A percentile compares a stretch with the other conserved stretches of the same genome.
Evolutionary conservation across 2,329 filamentous ascomycete species (phyloP).

Genomic region (Fusarium illudens): DNA sequence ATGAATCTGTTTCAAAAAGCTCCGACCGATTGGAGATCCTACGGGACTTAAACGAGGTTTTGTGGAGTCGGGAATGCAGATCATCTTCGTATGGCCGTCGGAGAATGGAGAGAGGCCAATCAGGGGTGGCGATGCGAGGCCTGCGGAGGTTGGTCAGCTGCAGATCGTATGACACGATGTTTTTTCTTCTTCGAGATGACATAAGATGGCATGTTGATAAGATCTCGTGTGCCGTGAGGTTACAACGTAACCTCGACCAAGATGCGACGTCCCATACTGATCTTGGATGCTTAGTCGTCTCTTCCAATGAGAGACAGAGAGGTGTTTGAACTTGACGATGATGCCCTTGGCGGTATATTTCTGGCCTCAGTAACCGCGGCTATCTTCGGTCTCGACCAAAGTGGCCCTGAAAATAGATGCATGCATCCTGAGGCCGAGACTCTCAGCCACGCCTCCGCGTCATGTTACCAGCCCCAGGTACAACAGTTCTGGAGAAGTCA

Average conservation of each 20-base stretch:
- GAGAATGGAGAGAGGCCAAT: slow-evolving; percentile 6
- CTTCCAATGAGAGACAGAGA: not conserved
- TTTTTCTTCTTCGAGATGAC: not conserved
- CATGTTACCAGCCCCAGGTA: not conserved
- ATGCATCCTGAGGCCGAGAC: not conserved
- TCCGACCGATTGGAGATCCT: not conserved
- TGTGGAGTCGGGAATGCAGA: not conserved
- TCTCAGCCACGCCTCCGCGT: not conserved
- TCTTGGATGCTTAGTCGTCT: not conserved
- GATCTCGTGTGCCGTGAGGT: not conserved
- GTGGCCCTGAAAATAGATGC: not conserved
- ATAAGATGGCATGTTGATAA: not conserved
- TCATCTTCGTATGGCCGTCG: not conserved
- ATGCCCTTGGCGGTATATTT: slow-evolving; percentile 28
- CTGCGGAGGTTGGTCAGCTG: not conserved
- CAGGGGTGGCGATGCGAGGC: not conserved
- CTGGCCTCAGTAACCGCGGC: not conserved
- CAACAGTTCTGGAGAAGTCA: not conserved
- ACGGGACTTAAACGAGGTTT: not conserved
- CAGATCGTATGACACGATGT: slow-evolving; percentile 18
- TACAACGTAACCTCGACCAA: slow-evolving; percentile 11
- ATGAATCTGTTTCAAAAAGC: slow-evolving; percentile 1
- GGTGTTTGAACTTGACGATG: slow-evolving; percentile 35
- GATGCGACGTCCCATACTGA: slow-evolving; percentile 17
- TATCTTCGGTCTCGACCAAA: not conserved